A percentile compares a stretch with the other conserved stretches of the same genome.
phyloP scores from a whole-genome alignment of 306 rosid genomes.

The Begonia peltatifolia region DNA sequence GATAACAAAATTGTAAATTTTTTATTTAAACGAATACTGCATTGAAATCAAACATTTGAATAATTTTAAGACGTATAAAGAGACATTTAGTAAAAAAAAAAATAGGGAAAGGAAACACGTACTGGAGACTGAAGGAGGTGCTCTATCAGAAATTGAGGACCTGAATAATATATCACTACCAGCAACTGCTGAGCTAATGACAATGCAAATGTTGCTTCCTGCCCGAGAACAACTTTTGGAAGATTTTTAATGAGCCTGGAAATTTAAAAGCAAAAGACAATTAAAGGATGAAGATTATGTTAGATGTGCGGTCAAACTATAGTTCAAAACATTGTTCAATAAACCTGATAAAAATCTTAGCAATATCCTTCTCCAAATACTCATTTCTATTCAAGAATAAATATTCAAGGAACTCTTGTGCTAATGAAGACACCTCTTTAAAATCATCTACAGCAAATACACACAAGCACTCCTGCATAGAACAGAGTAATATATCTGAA shows the following conservation, averaged over 20 bases:
- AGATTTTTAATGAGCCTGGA: conserved; percentile 76
- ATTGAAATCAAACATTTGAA: too few relatives aligned
- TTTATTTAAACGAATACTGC: too few relatives aligned
- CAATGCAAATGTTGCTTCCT: conserved; percentile 59
- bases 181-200: conserved; percentile 59
- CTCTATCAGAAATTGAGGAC: conserved; percentile 70
- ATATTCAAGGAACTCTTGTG: conserved; percentile 56
- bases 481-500: conserved; percentile 13
- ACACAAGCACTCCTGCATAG: conserved; percentile 77
- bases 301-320: too few relatives aligned
- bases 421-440: conserved; percentile 55
- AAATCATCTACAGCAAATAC: conserved; percentile 63
- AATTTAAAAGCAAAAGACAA: conserved; percentile 8
- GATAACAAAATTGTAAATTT: too few relatives aligned
- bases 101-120: conserved; percentile 21
- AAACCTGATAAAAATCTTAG: conserved; percentile 63
- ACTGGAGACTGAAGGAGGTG: conserved; percentile 74
- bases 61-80: too few relatives aligned
- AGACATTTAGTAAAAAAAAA: conserved; percentile 3
- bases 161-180: conserved; percentile 66
- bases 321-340: not conserved
- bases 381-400: conserved; percentile 32
- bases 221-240: conserved; percentile 80
- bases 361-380: conserved; percentile 34
- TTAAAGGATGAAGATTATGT: too few relatives aligned